Conservation (phyloP, 768 basidiomycete species). For the Tricholoma furcatifolium region DNA sequence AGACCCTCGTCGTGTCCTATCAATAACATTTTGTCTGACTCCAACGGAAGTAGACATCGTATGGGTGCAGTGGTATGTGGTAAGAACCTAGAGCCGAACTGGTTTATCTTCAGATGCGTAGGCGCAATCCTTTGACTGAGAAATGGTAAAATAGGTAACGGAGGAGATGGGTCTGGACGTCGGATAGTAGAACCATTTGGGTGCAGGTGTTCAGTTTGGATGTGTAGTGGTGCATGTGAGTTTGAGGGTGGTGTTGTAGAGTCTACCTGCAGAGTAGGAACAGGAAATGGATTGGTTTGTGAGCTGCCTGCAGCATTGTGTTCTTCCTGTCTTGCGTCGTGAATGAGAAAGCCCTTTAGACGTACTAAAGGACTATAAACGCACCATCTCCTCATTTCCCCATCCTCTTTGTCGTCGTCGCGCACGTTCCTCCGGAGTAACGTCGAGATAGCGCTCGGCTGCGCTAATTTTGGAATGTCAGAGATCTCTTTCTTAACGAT, state of each 20-base stretch:
- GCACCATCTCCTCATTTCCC: slow-evolving; percentile 47
- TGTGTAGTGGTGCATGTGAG: slow-evolving; percentile 23
- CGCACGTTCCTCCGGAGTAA: slow-evolving; percentile 55
- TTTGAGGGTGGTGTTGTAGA: slow-evolving; percentile 9
- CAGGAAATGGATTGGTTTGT: slow-evolving; percentile 3
- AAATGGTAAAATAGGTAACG: slow-evolving; percentile 40
- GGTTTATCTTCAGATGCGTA: slow-evolving; percentile 64
- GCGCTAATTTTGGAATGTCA: slow-evolving; percentile 48
- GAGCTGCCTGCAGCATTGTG: not conserved
- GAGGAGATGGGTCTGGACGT: slow-evolving; percentile 25
- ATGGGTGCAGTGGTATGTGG: slow-evolving; percentile 78
- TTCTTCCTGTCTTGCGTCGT: not conserved
- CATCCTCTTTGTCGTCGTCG: slow-evolving; percentile 69
- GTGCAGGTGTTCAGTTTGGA: slow-evolving; percentile 43
- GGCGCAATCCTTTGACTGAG: slow-evolving; percentile 54
- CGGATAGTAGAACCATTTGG: slow-evolving; percentile 25
- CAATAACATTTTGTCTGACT: slow-evolving; percentile 63
- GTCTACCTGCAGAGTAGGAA: slow-evolving; percentile 5
- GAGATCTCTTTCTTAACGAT: not conserved
- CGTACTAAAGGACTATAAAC: not conserved
- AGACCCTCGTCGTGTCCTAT: slow-evolving; percentile 81
- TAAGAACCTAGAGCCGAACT: slow-evolving; percentile 84
- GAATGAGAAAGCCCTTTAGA: not conserved
- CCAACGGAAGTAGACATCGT: slow-evolving; percentile 69
- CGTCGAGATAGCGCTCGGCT: slow-evolving; percentile 75